Percentiles rank a stretch among this genome's conserved stretches.
These are phyloP conservation scores for Coccomyxa sp. DNA, from an alignment of 139 green algal species.

Conservation along the genomic window DNA sequence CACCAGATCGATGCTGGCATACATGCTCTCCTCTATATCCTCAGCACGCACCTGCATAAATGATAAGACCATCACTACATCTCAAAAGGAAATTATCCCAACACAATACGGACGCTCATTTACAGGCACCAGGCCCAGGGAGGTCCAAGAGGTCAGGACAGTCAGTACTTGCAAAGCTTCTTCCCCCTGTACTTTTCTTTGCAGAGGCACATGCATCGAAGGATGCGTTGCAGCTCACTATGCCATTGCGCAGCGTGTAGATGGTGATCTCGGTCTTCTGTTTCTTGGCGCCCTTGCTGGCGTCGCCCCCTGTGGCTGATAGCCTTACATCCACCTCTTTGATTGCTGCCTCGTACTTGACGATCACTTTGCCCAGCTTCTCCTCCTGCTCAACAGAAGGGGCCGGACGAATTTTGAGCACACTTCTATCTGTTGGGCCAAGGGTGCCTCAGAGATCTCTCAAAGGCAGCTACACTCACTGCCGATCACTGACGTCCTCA, in stretches of 20 bases:
- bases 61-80: neutral
- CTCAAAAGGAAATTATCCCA: neutral
- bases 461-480: neutral
- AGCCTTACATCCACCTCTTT: conserved; percentile 65
- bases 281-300: conserved; percentile 52
- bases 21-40: conserved; percentile 58
- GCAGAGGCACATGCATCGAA: too few species aligned
- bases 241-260: conserved; percentile 58
- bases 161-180: neutral
- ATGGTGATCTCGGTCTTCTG: conserved; percentile 74
- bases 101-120: neutral
- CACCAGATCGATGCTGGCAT: conserved; percentile 65
- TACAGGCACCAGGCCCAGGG: neutral
- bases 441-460: neutral
- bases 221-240: conserved; percentile 29
- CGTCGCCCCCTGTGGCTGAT: conserved; percentile 58
- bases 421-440: neutral
- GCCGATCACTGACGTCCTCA: neutral
- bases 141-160: neutral
- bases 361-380: conserved; percentile 49
- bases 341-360: conserved; percentile 45
- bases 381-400: conserved; percentile 23
- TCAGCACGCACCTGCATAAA: conserved; percentile 38
- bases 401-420: neutral
- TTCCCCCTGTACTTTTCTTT: neutral